Evolutionary conservation across 345 rosid species (phyloP).

Genomic region (Cardamine resedifolia): DNA sequence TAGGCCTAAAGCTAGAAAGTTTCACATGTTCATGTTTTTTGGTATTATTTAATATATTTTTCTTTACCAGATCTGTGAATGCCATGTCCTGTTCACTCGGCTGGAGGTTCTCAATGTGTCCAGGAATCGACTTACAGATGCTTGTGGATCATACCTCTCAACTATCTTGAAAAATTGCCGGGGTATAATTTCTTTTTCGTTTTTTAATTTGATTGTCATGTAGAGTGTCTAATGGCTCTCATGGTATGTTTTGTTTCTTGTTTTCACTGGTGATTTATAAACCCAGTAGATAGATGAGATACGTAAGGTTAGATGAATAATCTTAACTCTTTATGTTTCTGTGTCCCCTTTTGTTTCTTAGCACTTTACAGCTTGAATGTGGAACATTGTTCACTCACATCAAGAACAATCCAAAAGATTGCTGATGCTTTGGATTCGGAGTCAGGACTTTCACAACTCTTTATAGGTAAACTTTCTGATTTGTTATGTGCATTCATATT

Average conservation of each 20-base stretch:
- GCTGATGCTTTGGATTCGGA: conserved; percentile 59
- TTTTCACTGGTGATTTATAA: conserved; percentile 11
- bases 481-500: conserved; percentile 11
- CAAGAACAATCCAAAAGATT: conserved; percentile 78
- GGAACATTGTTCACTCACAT: conserved; percentile 78
- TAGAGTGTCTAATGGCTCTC: conserved; percentile 8
- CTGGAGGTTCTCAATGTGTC: conserved; percentile 91
- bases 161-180: conserved; percentile 76
- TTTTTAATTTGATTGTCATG: neutral
- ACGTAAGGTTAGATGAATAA: neutral
- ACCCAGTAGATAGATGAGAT: neutral
- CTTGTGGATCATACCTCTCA: conserved; percentile 92
- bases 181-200: conserved; percentile 44
- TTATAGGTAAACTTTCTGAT: conserved; percentile 52
- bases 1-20: conserved; percentile 25
- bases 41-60: conserved; percentile 27
- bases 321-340: neutral
- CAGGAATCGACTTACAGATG: conserved; percentile 93
- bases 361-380: conserved; percentile 81
- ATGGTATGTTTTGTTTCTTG: conserved; percentile 13
- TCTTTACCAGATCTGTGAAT: conserved; percentile 78
- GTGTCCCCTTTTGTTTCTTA: conserved; percentile 37
- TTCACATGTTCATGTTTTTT: conserved; percentile 7
- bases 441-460: conserved; percentile 71
- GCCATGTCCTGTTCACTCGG: conserved; percentile 77